Conservation (phyloP, 805 yeast genomes). For the Ogataea degrootiae region DNA sequence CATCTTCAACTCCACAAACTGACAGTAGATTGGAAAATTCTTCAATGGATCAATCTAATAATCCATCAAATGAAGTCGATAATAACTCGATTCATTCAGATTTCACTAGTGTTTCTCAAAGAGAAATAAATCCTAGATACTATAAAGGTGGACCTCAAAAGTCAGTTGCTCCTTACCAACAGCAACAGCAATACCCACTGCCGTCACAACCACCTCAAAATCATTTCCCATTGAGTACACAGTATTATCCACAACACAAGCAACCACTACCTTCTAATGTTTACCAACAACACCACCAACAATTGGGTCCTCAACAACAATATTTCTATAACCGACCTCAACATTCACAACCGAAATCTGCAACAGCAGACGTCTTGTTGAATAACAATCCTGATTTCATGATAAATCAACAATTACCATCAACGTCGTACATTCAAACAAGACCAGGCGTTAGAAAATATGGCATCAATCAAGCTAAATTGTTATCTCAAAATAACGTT, state of each 20-base stretch:
- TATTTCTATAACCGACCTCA: conserved; percentile 7
- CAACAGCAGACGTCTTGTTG: conserved; percentile 38
- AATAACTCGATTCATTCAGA: conserved; percentile 44
- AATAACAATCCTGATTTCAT: conserved; percentile 47
- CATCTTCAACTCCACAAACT: neutral
- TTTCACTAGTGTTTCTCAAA: conserved; percentile 74
- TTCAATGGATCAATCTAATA: conserved; percentile 2
- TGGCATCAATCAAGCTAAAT: conserved; percentile 14
- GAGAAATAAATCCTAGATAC: conserved; percentile 63
- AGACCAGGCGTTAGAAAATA: conserved; percentile 21
- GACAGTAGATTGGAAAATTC: neutral
- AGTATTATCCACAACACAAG: conserved; percentile 22
- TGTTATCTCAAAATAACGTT: conserved; percentile 7
- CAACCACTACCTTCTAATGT: conserved; percentile 13
- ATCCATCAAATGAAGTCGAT: conserved; percentile 4
- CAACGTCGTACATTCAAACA: conserved; percentile 1
- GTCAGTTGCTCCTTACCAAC: conserved; percentile 3
- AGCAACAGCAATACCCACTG: conserved; percentile 10
- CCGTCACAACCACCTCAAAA: conserved; percentile 9
- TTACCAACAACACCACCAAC: neutral
- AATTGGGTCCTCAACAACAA: conserved; percentile 4
- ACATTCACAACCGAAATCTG: conserved; percentile 11
- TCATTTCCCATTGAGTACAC: conserved; percentile 20
- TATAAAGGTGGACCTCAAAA: conserved; percentile 32
- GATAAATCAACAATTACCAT: conserved; percentile 9